Evolutionary conservation across 2,329 filamentous ascomycete genomes (phyloP), one percentile per base, ranked within the genome.

Genomic region (Coleophoma crateriformis): DNA sequence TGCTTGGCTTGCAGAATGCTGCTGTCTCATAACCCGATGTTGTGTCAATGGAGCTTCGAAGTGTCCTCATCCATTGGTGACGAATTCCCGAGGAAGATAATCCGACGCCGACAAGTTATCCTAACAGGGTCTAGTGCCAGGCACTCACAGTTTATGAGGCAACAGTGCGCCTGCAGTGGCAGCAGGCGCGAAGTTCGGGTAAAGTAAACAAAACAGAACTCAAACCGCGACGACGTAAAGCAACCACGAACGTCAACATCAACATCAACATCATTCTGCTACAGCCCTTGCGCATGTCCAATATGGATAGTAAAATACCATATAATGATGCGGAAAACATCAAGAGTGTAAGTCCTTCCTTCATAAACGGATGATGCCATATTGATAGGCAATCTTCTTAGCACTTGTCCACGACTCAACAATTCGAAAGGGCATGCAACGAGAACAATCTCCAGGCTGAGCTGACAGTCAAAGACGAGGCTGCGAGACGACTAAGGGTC

Each of bases 381-480:
- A 38, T 51, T 62, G 49, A 61, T 37, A 43, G n/a, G 13, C 17
- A 15, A 35, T 38, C 8, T 32, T 32, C n/a, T 37, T 47, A 65
- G 63, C 53, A 60, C 46, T 49, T 65, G n/a, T 55, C 60, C 13
- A 61, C 58, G 50, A 58, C 61, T n/a, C 60, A 65, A 48, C 49
- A 33, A 43, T 76, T 90, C 47, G 88, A 95, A 64, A 70, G 87
- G 53, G 80, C 80, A 59, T 88, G 91, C 64, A 81, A 86, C 57
- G 76, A 78, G 52, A 79, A 77, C 56, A 68, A 79, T 48, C 82
- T 85, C 58, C 75, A 83, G 48, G 78, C 86, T 34, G 79, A 88
- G 47, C 72, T 85, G 11, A 75, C 95, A 49, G 71, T 81, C 57
- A 87, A 88, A 60, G 82, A 90, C 56, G 91, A 97, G 66, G 81